Evolutionary conservation across 441 rosid genomes (phyloP), one percentile per base, ranked within the genome.

Genomic region (Adansonia madagascariensis): DNA sequence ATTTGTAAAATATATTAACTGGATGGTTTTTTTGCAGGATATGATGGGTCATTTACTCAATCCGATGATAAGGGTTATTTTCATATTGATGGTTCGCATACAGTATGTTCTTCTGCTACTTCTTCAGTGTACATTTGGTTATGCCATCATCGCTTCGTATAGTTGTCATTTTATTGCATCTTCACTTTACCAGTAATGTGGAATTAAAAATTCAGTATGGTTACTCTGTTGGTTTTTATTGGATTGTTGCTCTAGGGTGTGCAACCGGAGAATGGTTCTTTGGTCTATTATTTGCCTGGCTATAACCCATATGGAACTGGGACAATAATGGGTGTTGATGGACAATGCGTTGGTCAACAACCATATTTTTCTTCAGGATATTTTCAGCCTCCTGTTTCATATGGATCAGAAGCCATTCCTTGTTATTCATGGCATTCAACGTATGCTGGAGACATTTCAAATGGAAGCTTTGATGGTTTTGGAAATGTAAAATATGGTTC

Each of bases 401-500:
- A 85, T 88, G 87, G 84, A 69, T 79, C 83, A 17, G 84, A 85
- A 75, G 80, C 85, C 52, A 39, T 80, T 67, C 84, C 87, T 63
- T 84, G 83, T 80, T 86, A 86, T 81, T 68, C 89, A 41, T 85
- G 88, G 89, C 86, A 86, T 78, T 77, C 90, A 18, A 81, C 84
- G 22, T 82, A 84, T 69, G 85, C 5, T 65, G 79, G 83, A 67
- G 89, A 87, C 64, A 75, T 71, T 65, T 79, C 84, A 55, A 82
- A 74, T 72, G 82, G 81, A 80, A 88, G 73, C 72, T 24, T 63
- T 78, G 50, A 39, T 74, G 79, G 82, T 78, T 82, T 74, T 73
- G 85, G 74, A 69, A 80, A 78, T 81, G 77, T 80, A 35, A 82
- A 78, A 44, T 75, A 52, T 61, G 77, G 84, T 60, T 39, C 91